Percentiles rank a stretch among this genome's conserved stretches.
Evolutionary conservation across 1,284 basidiomycete genomes (phyloP).

Genomic region (Cutaneotrichosporon daszewskae): DNA sequence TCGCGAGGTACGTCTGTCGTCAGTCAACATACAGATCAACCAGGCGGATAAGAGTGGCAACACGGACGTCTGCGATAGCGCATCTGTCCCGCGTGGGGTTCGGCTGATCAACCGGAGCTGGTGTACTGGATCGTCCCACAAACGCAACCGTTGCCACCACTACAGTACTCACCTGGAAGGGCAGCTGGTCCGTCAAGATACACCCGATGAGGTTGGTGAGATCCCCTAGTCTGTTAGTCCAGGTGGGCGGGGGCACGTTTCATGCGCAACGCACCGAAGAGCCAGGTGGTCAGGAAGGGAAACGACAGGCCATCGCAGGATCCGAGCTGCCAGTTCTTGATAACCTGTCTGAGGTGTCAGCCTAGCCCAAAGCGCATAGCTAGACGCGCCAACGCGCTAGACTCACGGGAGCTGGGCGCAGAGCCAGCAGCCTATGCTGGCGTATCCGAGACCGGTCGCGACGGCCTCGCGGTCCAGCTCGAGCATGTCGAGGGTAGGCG

Average conservation of each 20-base stretch:
- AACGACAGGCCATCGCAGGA: constrained; percentile 81
- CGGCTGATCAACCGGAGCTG: no score
- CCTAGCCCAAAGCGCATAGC: not conserved
- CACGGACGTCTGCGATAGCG: no score
- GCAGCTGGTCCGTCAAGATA: constrained; percentile 82
- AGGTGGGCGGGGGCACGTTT: no score
- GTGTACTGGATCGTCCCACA: no score
- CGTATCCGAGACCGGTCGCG: constrained; percentile 53
- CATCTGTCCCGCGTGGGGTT: no score
- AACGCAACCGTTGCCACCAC: not conserved
- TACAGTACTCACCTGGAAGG: constrained; percentile 67
- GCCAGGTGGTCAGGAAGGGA: constrained; percentile 85
- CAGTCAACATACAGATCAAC: not conserved
- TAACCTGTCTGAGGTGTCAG: constrained; percentile 57
- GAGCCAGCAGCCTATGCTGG: constrained; percentile 80
- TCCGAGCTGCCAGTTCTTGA: constrained; percentile 67
- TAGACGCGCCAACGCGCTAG: not conserved
- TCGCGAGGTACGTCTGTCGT: constrained; percentile 72
- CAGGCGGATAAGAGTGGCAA: not conserved
- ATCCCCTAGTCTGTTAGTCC: constrained; percentile 60
- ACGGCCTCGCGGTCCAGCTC: constrained; percentile 6
- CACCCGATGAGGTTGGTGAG: constrained; percentile 81
- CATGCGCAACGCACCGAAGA: constrained; percentile 67
- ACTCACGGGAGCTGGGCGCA: constrained; percentile 87
- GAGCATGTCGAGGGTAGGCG: constrained; percentile 1